Evolutionary conservation across 1,139 yeast genomes (phyloP), one percentile per base, ranked within the genome.

Genomic region (Kurtzmaniella quercitrusa): DNA sequence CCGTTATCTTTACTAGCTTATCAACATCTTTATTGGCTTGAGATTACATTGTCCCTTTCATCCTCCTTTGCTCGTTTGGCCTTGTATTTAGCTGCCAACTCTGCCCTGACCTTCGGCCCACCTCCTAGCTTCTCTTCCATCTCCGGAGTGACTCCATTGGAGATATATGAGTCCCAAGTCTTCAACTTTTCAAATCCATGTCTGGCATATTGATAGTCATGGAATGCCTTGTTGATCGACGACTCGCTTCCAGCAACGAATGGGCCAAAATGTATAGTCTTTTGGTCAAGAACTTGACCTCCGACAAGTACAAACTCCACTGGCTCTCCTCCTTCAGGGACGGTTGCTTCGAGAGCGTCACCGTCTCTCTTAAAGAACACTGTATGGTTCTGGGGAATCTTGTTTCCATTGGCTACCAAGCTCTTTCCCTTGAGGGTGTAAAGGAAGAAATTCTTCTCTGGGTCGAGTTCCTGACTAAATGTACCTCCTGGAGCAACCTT

Each of bases 261-360:
- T 15, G 96, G 96, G 12, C 97, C 97, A 58, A 89, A 86, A 60
- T 90, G 96, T 34, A 87, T 86, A 44, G 86, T 75, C 15, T 81
- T 78, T 66, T 90, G 97, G 54, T 87, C 78, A 47, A 89, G 70
- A 36, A 79, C 76, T 61, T 87, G 69, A 42, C 96, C 97, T 31
- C 91, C 95, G 49, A 89, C 69, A 31, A 90, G 55, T 3, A 86
- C 80, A 53, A 90, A 81, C 49, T 79, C 77, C 2, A 82, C 63
- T n/a, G 36, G 36, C 18, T 64, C 68, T 34, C 34, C 39, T 3
- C n/a, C 15, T 12, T 38, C 44, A 3, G 17, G 25, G 21, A 78
- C 79, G 18, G 62, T 62, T 38, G 85, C 90, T 37, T 58, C 64
- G 34, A 85, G 66, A 17, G 60, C 57, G 40, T 75, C 81, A 49